Evolutionary conservation across 148 eudicot species (phyloP).

Genomic region (Silene uniflora): DNA sequence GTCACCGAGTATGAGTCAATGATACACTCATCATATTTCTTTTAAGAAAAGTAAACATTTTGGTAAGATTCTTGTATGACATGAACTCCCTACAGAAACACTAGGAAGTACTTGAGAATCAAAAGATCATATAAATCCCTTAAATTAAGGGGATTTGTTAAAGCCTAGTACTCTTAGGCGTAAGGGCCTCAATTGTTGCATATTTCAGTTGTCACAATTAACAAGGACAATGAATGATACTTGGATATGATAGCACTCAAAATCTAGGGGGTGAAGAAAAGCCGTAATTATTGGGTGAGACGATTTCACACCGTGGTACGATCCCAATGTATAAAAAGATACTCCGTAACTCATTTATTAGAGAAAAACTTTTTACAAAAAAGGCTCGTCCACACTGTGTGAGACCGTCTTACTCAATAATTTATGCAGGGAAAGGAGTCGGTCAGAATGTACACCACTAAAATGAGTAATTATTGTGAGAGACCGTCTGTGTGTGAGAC

Average conservation of each 20-base stretch:
- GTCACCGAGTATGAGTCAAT: not conserved
- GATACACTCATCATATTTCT: not conserved
- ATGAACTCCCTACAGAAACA: not conserved
- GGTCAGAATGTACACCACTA: too few species aligned
- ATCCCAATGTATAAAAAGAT: too few species aligned
- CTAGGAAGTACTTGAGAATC: not conserved
- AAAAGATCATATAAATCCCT: slow-evolving; percentile 2
- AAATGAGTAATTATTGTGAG: too few species aligned
- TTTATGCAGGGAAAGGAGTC: too few species aligned
- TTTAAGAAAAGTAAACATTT: not conserved
- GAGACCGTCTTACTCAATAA: too few species aligned
- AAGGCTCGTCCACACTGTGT: too few species aligned
- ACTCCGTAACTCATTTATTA: too few species aligned
- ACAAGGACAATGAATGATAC: slow-evolving; percentile 5
- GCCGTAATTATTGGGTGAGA: too few species aligned
- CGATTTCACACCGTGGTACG: too few species aligned
- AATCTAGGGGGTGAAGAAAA: too few species aligned
- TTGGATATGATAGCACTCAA: not conserved
- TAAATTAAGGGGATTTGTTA: not conserved
- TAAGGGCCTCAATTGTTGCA: not conserved
- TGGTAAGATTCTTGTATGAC: not conserved
- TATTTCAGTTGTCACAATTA: slow-evolving; percentile 17
- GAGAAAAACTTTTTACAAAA: too few species aligned
- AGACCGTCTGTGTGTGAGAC: too few species aligned
- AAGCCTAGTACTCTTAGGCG: not conserved